A percentile compares a stretch with the other conserved stretches of the same genome.
Conservation (phyloP, 116 monocot genomes). For the Thalassia testudinum region DNA sequence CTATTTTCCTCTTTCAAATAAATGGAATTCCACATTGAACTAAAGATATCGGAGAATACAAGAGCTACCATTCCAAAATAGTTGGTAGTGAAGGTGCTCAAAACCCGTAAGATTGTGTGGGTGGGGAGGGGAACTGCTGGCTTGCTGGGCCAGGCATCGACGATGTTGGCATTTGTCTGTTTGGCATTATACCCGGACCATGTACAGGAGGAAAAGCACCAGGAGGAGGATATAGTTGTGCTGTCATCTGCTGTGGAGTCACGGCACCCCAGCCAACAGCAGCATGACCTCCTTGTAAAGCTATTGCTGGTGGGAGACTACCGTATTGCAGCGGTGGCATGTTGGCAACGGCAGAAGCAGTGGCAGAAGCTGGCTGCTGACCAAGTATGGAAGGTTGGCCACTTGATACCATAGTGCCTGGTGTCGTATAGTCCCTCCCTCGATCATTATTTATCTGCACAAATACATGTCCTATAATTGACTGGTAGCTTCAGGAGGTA, state of each 20-base stretch:
- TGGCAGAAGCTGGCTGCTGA: constrained; percentile 14
- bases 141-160: too few relatives aligned
- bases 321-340: not conserved
- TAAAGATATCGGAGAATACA: too few relatives aligned
- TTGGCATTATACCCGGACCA: too few relatives aligned
- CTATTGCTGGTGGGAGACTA: not conserved
- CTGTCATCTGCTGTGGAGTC: not conserved
- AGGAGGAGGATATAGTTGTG: not conserved
- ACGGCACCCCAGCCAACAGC: not conserved
- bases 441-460: constrained; percentile 37
- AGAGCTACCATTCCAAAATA: too few relatives aligned
- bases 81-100: too few relatives aligned
- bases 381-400: constrained; percentile 32
- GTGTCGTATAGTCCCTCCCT: constrained; percentile 35
- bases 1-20: too few relatives aligned
- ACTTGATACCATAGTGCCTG: not conserved
- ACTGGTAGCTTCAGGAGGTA: too few relatives aligned
- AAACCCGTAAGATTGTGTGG: too few relatives aligned
- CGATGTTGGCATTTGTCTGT: too few relatives aligned
- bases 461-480: too few relatives aligned
- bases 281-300: not conserved
- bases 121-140: too few relatives aligned
- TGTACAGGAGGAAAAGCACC: not conserved
- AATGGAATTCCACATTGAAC: too few relatives aligned
- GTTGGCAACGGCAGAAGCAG: not conserved